These are phyloP conservation scores for Papiliotrema laurentii DNA, from an alignment of 1,284 basidiomycete species.

Conservation along the genomic window DNA sequence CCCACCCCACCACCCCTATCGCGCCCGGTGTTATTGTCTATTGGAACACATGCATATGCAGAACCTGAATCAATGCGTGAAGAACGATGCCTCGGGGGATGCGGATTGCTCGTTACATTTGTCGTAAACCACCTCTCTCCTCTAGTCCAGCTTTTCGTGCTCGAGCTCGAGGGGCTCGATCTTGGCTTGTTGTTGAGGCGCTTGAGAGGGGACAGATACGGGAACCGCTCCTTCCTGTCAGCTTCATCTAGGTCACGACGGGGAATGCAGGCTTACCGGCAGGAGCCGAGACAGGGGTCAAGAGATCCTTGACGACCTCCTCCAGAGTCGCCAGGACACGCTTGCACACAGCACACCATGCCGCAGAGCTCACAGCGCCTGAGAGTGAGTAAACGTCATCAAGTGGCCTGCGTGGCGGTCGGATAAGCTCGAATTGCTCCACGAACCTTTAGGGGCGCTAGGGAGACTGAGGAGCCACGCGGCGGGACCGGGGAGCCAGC, in stretches of 20 bases:
- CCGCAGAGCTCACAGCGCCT: slow-evolving; percentile 82
- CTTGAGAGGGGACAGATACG: slow-evolving; percentile 8
- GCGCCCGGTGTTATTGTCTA: background rate
- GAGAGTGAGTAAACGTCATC: slow-evolving; percentile 4
- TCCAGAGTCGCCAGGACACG: slow-evolving; percentile 68
- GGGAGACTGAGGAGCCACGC: slow-evolving; percentile 66
- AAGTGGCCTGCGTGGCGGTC: no score
- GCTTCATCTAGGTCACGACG: background rate
- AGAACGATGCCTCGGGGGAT: no score
- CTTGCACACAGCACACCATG: slow-evolving; percentile 86
- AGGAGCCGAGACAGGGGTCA: slow-evolving; percentile 12
- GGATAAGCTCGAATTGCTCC: background rate
- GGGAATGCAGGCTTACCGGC: background rate
- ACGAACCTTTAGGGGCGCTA: slow-evolving; percentile 41
- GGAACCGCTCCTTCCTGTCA: slow-evolving; percentile 5
- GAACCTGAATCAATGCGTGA: no score
- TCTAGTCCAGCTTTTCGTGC: slow-evolving; percentile 33
- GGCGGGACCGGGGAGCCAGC: slow-evolving; percentile 75
- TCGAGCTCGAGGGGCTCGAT: slow-evolving; percentile 29
- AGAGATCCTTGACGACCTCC: slow-evolving; percentile 59
- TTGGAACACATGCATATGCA: background rate
- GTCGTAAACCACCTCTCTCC: no score
- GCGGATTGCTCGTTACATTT: background rate
- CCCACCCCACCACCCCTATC: no score
- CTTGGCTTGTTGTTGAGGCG: slow-evolving; percentile 13